These are phyloP conservation scores for Lipomyces sp. DNA, from an alignment of 805 yeast genomes.

Conservation along the genomic window DNA sequence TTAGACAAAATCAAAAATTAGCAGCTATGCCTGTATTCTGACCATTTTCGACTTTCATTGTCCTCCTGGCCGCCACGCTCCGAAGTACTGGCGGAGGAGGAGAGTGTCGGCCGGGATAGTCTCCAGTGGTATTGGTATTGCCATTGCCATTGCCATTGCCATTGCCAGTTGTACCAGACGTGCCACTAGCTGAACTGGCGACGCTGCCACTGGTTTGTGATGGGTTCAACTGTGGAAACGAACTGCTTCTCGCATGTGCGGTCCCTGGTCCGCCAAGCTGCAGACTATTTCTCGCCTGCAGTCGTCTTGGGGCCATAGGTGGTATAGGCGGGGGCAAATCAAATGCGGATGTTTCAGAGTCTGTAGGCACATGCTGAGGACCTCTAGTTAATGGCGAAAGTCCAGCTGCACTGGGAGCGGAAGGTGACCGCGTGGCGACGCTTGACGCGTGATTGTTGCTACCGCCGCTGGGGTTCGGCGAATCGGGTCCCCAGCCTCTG, in stretches of 20 bases:
- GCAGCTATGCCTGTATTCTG: slow-evolving; percentile 6
- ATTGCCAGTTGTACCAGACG: background rate
- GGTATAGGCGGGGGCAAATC: slow-evolving; percentile 25
- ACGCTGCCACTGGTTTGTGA: slow-evolving; percentile 3
- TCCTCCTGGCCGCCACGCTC: background rate
- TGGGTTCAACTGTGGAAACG: slow-evolving; percentile 6
- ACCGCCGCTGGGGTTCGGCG: slow-evolving; percentile 12
- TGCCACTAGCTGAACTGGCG: background rate
- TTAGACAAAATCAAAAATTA: slow-evolving; percentile 5
- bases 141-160: background rate
- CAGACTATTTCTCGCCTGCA: slow-evolving; percentile 1
- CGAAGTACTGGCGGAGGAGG: background rate
- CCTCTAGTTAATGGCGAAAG: background rate
- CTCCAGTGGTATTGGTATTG: background rate
- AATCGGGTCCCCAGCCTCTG: slow-evolving; percentile 34
- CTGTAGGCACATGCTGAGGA: background rate
- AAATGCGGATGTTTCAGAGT: slow-evolving; percentile 4
- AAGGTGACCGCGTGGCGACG: background rate
- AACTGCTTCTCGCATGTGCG: slow-evolving; percentile 6
- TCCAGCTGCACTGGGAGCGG: slow-evolving; percentile 7
- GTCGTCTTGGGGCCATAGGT: slow-evolving; percentile 25
- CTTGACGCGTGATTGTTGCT: background rate
- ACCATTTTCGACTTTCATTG: background rate
- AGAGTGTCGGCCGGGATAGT: background rate
- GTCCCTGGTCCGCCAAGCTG: background rate